Evolutionary conservation across 1,139 yeast genomes (phyloP).

Genomic region (Magnusiomyces paraingens): DNA sequence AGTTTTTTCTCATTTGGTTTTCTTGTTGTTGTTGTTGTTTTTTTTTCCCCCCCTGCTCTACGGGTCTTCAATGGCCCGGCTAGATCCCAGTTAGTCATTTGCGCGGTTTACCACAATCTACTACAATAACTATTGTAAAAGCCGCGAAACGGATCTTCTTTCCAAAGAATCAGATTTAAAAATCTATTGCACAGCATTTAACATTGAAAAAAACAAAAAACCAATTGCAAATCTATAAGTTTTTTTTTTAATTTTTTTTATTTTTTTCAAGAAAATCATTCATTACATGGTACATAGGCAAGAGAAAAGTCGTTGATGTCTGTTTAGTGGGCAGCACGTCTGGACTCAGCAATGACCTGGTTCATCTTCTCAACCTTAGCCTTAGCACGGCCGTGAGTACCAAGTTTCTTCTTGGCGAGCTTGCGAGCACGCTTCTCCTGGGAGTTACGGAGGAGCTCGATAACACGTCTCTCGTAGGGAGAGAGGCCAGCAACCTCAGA

Average conservation of each 20-base stretch:
- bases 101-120: background rate
- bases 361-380: constrained; percentile 99
- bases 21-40: background rate
- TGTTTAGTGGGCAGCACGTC: constrained; percentile 46
- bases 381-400: constrained; percentile 99
- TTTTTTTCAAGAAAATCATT: constrained; percentile 1
- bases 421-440: constrained; percentile 99
- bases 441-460: constrained; percentile 99
- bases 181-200: no score
- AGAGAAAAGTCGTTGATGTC: background rate
- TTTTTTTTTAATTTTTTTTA: background rate
- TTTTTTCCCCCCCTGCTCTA: background rate
- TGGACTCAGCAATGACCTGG: constrained; percentile 94
- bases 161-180: no score
- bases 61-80: no score
- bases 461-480: constrained; percentile 99
- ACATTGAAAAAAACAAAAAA: no score
- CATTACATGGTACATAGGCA: constrained; percentile 9
- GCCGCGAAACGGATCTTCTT: no score
- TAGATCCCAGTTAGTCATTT: no score
- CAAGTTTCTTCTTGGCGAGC: constrained; percentile 99
- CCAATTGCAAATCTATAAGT: background rate
- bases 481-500: constrained; percentile 98
- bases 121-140: background rate
- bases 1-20: no score